phyloP scores from a whole-genome alignment of 1,284 basidiomycete genomes.

The Erythrobasidium hasegawianum region DNA sequence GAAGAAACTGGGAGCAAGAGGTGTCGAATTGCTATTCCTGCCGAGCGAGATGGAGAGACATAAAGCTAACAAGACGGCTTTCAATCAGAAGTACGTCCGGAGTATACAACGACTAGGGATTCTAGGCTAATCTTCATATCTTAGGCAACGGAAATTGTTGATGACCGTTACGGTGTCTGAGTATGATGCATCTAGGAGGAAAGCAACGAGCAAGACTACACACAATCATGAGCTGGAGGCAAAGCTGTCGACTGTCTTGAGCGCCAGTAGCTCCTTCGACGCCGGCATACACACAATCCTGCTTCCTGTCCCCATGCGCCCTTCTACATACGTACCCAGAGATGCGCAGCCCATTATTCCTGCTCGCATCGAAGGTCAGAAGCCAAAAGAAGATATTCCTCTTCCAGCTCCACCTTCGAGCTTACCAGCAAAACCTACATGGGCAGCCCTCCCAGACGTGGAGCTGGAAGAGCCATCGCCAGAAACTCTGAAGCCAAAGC shows the following conservation, averaged over 20 bases:
- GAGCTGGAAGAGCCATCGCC: not conserved
- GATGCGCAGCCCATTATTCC: constrained; percentile 1
- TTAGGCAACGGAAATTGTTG: constrained; percentile 21
- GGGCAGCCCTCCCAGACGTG: constrained; percentile 6
- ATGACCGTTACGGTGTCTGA: constrained; percentile 10
- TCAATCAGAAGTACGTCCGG: constrained; percentile 7
- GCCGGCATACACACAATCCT: not conserved
- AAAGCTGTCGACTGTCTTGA: not conserved
- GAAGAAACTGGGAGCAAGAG: constrained; percentile 7
- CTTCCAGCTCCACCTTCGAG: constrained; percentile 17
- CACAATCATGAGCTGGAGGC: constrained; percentile 6
- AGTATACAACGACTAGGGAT: not conserved
- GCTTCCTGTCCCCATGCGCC: constrained; percentile 18
- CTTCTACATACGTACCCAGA: not conserved
- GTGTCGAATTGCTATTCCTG: constrained; percentile 27
- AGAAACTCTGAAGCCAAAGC: not conserved
- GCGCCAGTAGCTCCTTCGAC: not conserved
- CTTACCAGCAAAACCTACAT: constrained; percentile 17
- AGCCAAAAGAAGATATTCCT: constrained; percentile 4
- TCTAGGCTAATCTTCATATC: constrained; percentile 1
- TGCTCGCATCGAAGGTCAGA: not conserved
- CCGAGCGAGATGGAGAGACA: constrained; percentile 25
- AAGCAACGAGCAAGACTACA: not conserved
- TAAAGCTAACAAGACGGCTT: constrained; percentile 10
- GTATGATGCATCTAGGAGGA: not conserved